Base-by-base conservation (phyloP, 225 moss, liverwort and hornwort species). In the Physcomitrium patens region DNA sequence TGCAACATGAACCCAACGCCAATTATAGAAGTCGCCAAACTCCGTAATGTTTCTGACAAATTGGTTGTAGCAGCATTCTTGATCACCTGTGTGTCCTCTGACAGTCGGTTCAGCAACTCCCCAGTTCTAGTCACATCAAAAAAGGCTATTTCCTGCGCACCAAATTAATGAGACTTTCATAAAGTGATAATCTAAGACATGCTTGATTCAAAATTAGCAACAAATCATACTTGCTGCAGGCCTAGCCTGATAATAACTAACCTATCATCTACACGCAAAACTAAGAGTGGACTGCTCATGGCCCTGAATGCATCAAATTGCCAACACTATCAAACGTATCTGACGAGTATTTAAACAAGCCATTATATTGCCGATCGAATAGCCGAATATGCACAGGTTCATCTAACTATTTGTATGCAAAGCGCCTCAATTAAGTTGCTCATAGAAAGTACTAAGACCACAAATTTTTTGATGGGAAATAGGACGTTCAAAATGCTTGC, bases 51-150 rank as follows among this genome's bases (percentile, higher is more conserved):
- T 86, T 93, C 90, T 69, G 97, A 99, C 78, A 99, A 87, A 55
- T 94, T 99, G 65, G 90, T 83, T 28, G 97, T 99, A 54, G 94
- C 87, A 60, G 97, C 97, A 88, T 86, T 99, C 81, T 99, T 99
- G 57, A 99, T 94, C 76, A 99, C 97, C 74, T 91, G 89, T 67
- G 89, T 94, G 72, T 99, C 94, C 80, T 99, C 97, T 9, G 93
- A 90, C 49, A 99, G 82, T 74, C 94, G 93, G 74, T 94, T 99
- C 73, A 94, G 82, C 78, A 99, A 85, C 77, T 99, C 94, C 73
- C 97, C 94, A 17, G 93, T 94, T 74, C 87, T 91, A 20, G 94
- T 99, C 16, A 99, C 97, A 83, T 94, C 97, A 74, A 89, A 94
- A 71, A 99, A 99, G 42, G 94, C 97, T 68, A 99, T 93, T 65